Evolutionary conservation across 768 basidiomycete genomes (phyloP), one percentile per base, ranked within the genome.

Genomic region (Russula dissimulans): DNA sequence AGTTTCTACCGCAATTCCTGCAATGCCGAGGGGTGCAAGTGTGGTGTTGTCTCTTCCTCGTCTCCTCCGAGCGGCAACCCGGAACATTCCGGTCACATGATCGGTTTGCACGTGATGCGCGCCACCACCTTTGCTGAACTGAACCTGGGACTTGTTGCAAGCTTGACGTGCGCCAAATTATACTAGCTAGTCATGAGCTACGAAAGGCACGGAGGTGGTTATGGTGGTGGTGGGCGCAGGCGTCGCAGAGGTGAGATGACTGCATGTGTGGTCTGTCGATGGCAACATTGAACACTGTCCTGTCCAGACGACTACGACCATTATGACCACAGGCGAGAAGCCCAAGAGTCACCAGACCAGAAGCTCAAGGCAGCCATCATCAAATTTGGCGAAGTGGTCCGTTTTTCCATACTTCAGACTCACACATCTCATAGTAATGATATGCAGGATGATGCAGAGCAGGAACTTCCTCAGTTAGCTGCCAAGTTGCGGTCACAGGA

Each of bases 361-460:
- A 86, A 80, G 68, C 74, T 91, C 41, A 84, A 81, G 70, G 76
- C 74, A 51, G 73, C 80, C 45, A 85, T 92, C 63, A 74, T 90
- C 67, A 86, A 83, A 67, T 74, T 88, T 54, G 90, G 89, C 44
- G 90, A 92, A 79, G 88, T 89, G 72, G 90, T 91, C 68, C 76
- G 88, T 75, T 18, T 41, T 34, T 14, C 26, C 4, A n/a, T 34
- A 56, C 50, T 26, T 64, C 54, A 8, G 42, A 36, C 15, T 32
- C 34, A 29, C 14, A 15, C 39, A 52, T 5, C 52, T 36, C 54
- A 41, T 31, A 5, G 31, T 15, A 34, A 11, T 54, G 46, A 32
- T 53, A 60, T 55, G 54, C 62, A 91, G 90, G 88, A 91, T 65
- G 88, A 91, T 65, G 77, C 83, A 31, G 58, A 77, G 7, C 84